These are phyloP conservation scores for Hypericum androsaemum DNA, from an alignment of 345 rosid genomes.

Conservation along the genomic window DNA sequence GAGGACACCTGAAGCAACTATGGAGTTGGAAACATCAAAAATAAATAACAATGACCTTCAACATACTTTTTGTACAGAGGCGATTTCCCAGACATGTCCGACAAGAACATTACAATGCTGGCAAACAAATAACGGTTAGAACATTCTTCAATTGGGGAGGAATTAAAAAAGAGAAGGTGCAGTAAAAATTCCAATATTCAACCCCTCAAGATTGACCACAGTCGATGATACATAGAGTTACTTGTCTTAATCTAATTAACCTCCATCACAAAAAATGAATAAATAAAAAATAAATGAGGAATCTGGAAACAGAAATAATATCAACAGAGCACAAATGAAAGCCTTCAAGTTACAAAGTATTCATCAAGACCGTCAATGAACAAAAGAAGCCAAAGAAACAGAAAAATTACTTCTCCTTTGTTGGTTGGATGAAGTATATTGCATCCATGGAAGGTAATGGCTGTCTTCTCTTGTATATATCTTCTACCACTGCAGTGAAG, in stretches of 20 bases:
- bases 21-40: not conserved
- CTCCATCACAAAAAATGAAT: too few species aligned
- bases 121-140: slow-evolving; percentile 13
- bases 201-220: too few species aligned
- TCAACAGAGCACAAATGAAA: too few species aligned
- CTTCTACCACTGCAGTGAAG: slow-evolving; percentile 80
- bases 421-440: slow-evolving; percentile 92
- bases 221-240: too few species aligned
- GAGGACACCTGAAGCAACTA: slow-evolving; percentile 9
- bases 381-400: slow-evolving; percentile 12
- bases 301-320: too few species aligned
- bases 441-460: slow-evolving; percentile 97
- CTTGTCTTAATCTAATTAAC: too few species aligned
- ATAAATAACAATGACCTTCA: slow-evolving; percentile 11
- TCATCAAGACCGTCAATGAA: not conserved
- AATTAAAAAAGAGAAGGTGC: not conserved
- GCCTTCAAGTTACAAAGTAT: not conserved
- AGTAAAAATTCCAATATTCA: too few species aligned
- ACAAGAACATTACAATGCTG: slow-evolving; percentile 85
- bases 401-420: slow-evolving; percentile 77
- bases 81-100: slow-evolving; percentile 94
- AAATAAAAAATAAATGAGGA: too few species aligned
- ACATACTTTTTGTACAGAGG: slow-evolving; percentile 94
- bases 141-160: not conserved
- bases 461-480: slow-evolving; percentile 81